Evolutionary conservation across 1,139 yeast species (phyloP), one percentile per base, ranked within the genome.

Genomic region (Yarrowia galli): DNA sequence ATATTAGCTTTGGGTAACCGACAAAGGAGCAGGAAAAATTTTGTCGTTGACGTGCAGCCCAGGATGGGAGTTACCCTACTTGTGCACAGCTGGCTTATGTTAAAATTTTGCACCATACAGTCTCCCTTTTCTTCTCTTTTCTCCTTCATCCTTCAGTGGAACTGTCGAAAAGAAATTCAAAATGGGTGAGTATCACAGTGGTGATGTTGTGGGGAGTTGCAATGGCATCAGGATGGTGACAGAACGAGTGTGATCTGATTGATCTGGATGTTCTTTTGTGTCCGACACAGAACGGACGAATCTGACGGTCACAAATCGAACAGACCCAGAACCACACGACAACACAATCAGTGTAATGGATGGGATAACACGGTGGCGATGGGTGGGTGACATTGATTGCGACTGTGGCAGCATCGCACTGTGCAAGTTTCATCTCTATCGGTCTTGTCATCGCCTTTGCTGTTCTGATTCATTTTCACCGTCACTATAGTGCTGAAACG

Each of bases 121-220:
- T 67, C 66, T 65, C 68, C 64, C 69, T 68, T 66, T 69, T 67
- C 66, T 51, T 46, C 46, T 48, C 46, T 45, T 48, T 70, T 56
- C 58, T 63, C 46, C 64, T 48, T 70, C 65, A 63, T 60, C 67
- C 61, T 58, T 43, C 48, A 40, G 64, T 65, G 63, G 65, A 65
- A 61, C 42, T 58, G 32, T 28, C 32, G 32, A 71, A 69, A 69
- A 69, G 68, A 69, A 67, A 58, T 72, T 73, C 73, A 75, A 71
- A 72, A 75, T 75, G 78, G 78, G 77, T 75, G 73, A 64, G 77
- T 73, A 61, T 22, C 8, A 61, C 28, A 25, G 28, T 3, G 28
- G 28, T 4, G 7, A 25, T 25, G 22, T 20, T 35, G 36, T 18
- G n/a, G 23, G 7, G 23, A 6, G 23, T 18, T 8, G n/a, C 0